Conservation (phyloP, 2,329 filamentous ascomycete genomes). For the Fonsecaea erecta region DNA sequence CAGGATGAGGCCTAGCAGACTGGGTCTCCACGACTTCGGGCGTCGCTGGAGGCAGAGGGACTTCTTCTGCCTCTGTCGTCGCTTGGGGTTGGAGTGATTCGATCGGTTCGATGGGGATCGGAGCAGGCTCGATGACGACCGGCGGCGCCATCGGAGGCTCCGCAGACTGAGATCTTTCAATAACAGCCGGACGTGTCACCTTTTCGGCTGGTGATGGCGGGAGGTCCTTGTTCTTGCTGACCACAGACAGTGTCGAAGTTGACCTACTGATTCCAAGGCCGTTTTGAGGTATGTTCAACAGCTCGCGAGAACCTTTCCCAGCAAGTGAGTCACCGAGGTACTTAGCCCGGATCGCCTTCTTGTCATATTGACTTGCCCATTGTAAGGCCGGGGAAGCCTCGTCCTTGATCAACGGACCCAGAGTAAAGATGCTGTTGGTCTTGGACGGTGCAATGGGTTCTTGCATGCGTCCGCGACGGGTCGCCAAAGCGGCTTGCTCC, state of each 20-base stretch:
- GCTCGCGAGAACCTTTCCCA: constrained; percentile 67
- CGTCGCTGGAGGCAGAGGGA: constrained; percentile 41
- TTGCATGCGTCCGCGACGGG: constrained; percentile 60
- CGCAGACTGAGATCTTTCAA: constrained; percentile 28
- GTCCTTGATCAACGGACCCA: constrained; percentile 80
- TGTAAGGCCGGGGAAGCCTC: constrained; percentile 94
- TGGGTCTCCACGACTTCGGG: constrained; percentile 19
- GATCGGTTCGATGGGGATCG: constrained; percentile 41
- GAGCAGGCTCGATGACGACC: constrained; percentile 24
- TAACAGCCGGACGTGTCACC: constrained; percentile 9
- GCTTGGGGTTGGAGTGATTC: constrained; percentile 32
- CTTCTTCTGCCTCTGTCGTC: constrained; percentile 43
- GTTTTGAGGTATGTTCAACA: constrained; percentile 44
- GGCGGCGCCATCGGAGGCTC: constrained; percentile 14
- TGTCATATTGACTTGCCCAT: constrained; percentile 95
- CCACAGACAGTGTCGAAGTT: constrained; percentile 33
- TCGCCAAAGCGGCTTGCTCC: constrained; percentile 54
- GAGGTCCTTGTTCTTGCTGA: constrained; percentile 36
- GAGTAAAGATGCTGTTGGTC: constrained; percentile 86
- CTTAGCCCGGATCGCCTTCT: constrained; percentile 80
- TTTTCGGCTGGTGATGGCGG: constrained; percentile 27
- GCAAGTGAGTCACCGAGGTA: constrained; percentile 77
- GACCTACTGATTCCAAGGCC: constrained; percentile 43
- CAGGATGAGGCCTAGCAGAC: constrained; percentile 22
- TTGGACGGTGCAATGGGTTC: constrained; percentile 63